Conservation (phyloP, 2,329 filamentous ascomycete species). For the Stylonectria norvegica region DNA sequence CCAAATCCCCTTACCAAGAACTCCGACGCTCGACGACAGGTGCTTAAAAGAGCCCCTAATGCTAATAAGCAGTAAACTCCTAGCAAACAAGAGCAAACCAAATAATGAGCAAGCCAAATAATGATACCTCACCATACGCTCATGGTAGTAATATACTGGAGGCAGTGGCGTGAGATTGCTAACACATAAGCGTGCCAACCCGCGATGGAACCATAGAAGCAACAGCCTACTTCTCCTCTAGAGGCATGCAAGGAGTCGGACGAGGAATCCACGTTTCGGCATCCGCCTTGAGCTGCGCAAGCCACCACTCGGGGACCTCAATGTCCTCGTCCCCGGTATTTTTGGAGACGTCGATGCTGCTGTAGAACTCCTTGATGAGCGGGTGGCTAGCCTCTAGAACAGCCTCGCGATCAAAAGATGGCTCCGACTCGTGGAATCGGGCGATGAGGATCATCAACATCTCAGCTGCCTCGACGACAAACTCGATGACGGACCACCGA, state of each 20-base stretch:
- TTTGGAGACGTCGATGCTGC: not conserved
- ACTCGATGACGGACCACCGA: not conserved
- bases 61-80: too few species aligned
- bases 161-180: too few species aligned
- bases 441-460: not conserved
- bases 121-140: too few species aligned
- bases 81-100: too few species aligned
- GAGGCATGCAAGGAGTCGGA: not conserved
- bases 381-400: not conserved
- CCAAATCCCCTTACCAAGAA: too few species aligned
- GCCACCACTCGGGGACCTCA: not conserved
- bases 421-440: not conserved
- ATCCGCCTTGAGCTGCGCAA: not conserved
- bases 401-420: not conserved
- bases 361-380: not conserved
- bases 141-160: too few species aligned
- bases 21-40: too few species aligned
- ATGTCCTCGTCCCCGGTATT: not conserved
- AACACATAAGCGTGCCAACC: too few species aligned
- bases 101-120: too few species aligned
- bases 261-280: not conserved
- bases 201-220: too few species aligned
- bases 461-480: not conserved
- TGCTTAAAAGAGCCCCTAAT: too few species aligned
- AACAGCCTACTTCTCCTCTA: too few species aligned